Evolutionary conservation across 176 grass and related monocot genomes (phyloP), one percentile per base, ranked within the genome.

Genomic region (Oryza glaberrima): DNA sequence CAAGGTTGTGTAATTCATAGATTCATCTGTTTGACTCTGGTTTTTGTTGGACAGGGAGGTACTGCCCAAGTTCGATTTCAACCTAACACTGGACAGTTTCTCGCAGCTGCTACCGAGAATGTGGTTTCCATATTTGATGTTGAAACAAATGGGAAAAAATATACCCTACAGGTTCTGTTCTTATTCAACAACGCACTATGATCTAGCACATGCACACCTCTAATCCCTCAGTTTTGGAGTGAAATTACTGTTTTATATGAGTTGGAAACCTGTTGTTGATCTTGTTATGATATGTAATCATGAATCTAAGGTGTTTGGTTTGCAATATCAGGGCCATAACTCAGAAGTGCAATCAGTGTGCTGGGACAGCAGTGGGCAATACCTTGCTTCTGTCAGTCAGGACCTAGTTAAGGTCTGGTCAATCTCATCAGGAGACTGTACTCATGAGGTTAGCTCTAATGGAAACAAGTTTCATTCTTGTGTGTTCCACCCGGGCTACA

Each of bases 391-490:
- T 52, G 97, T 96, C 40, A 99, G 94, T 86, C 97, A 99, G 86
- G 97, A 99, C 82, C 90, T 88, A 76, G 97, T 99, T 28, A 99
- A 96, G 68, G 92, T 99, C 20, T 99, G 97, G 97, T 99, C 94
- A 49, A 65, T 96, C 82, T 81, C 86, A 67, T 80, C 89, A 72
- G 91, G 97, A 63, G 94, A 94, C 16, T 99, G 97, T 48, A 91
- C 94, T 91, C 90, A 96, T 25, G 94, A 99, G 84, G 52, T 96
- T 82, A 92, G 88, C 72, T 99, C 97, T 34, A 96, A 96, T 52
- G 93, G 93, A 68, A 98, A 94, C 90, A 96, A 96, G 76, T 99
- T 99, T 58, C 97, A 99, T 78, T 96, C 94, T n/a, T 99, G 97
- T 26, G 86, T 99, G 54, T 99, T 99, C 82, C 94, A 99, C 84